phyloP scores from a whole-genome alignment of 805 yeast genomes.

The Yarrowia sp. region DNA sequence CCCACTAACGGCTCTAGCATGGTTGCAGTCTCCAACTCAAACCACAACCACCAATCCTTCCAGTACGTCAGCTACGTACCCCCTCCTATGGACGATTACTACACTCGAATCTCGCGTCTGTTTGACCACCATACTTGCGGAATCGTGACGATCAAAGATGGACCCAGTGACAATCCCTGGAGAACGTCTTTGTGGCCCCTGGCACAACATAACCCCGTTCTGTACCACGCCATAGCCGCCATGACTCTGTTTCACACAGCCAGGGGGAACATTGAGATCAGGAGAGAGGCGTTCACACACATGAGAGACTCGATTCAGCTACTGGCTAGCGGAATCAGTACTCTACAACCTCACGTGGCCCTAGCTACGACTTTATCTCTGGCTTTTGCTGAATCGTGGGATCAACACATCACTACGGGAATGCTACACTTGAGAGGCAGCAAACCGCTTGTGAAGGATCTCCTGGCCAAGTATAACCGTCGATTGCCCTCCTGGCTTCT shows the following conservation, averaged over 20 bases:
- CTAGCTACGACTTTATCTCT: conserved; percentile 67
- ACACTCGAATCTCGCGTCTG: conserved; percentile 47
- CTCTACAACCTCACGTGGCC: conserved; percentile 68
- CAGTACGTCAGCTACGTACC: neutral
- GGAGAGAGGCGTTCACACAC: conserved; percentile 61
- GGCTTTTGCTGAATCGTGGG: conserved; percentile 74
- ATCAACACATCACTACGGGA: conserved; percentile 69
- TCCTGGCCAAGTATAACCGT: conserved; percentile 40
- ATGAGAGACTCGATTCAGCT: conserved; percentile 68
- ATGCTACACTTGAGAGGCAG: conserved; percentile 75
- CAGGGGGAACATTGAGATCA: conserved; percentile 54
- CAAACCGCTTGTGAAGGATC: conserved; percentile 57
- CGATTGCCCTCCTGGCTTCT: conserved; percentile 54
- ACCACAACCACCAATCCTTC: no score
- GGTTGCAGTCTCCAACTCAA: no score
- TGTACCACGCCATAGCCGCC: conserved; percentile 68
- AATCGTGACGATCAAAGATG: conserved; percentile 69
- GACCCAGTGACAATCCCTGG: conserved; percentile 76
- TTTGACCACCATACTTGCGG: conserved; percentile 57
- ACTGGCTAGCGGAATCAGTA: conserved; percentile 62
- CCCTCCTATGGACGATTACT: conserved; percentile 38
- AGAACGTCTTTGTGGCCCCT: conserved; percentile 62
- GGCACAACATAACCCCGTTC: conserved; percentile 61
- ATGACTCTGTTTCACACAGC: conserved; percentile 70
- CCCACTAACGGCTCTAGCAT: no score